Conservation (phyloP, 352 stramenopile genomes). For the Pythium periplocum region DNA sequence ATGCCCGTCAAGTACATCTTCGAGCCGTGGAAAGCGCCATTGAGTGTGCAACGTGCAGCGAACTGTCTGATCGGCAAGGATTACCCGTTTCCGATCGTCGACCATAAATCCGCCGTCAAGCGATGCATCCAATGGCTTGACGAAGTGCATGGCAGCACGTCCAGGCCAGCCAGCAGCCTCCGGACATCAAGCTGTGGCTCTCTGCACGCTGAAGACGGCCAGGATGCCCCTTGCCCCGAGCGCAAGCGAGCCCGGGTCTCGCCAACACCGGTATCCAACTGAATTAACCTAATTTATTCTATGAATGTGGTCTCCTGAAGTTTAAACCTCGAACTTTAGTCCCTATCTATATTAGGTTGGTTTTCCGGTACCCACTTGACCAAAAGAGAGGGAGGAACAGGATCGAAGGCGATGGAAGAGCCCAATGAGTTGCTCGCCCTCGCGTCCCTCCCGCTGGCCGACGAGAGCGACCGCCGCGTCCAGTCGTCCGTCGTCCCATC, state of each 20-base stretch:
- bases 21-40: conserved; percentile 94
- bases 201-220: too few species aligned
- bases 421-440: conserved; percentile 28
- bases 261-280: too few species aligned
- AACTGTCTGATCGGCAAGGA: conserved; percentile 89
- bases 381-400: conserved; percentile 6
- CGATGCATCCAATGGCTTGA: conserved; percentile 91
- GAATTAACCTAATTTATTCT: conserved; percentile 7
- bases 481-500: conserved; percentile 22
- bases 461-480: conserved; percentile 21
- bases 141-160: conserved; percentile 19
- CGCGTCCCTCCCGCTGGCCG: conserved; percentile 32
- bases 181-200: too few species aligned
- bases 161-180: too few species aligned
- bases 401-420: conserved; percentile 24
- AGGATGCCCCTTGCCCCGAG: too few species aligned
- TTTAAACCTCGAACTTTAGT: not conserved
- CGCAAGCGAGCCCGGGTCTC: too few species aligned
- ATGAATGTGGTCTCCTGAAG: not conserved
- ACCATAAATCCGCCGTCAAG: conserved; percentile 85
- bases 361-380: not conserved
- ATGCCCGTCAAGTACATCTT: conserved; percentile 96
- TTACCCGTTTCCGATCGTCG: conserved; percentile 95
- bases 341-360: not conserved
- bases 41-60: conserved; percentile 76